Evolutionary conservation across 2,329 filamentous ascomycete species (phyloP).

Genomic region (Zymoseptoria passerinii): DNA sequence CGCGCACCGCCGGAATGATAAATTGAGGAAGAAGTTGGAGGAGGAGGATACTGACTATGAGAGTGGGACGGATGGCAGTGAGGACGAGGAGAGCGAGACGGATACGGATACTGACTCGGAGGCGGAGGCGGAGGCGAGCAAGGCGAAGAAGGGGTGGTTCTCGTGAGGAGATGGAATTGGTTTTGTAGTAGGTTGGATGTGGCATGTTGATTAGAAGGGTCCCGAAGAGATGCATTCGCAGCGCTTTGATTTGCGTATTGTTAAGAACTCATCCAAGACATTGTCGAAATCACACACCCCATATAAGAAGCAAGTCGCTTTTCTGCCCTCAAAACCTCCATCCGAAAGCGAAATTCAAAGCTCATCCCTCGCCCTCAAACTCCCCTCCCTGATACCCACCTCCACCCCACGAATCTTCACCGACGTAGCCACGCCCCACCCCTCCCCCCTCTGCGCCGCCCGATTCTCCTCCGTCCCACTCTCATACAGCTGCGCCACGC

Average conservation of each 20-base stretch:
- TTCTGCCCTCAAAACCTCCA: too few relatives aligned
- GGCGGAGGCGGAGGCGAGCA: conserved; percentile 44
- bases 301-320: not conserved
- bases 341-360: not conserved
- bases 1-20: not conserved
- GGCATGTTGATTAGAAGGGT: not conserved
- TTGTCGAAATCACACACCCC: not conserved
- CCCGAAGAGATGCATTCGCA: too few relatives aligned
- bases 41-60: conserved; percentile 33
- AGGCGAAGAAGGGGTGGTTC: conserved; percentile 11
- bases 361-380: not conserved
- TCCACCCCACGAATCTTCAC: not conserved
- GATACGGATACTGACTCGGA: conserved; percentile 73
- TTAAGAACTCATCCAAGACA: not conserved
- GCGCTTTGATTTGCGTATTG: too few relatives aligned
- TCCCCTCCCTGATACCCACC: not conserved
- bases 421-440: not conserved
- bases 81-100: conserved; percentile 36
- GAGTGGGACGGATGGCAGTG: conserved; percentile 31
- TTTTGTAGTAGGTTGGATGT: not conserved
- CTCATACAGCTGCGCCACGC: conserved; percentile 2
- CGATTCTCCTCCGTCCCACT: not conserved
- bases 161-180: not conserved
- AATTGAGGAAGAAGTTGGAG: conserved; percentile 18
- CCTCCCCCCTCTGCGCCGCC: not conserved